These are phyloP conservation scores for Cladorrhinum samala DNA, from an alignment of 495 filamentous ascomycete species.

Conservation along the genomic window DNA sequence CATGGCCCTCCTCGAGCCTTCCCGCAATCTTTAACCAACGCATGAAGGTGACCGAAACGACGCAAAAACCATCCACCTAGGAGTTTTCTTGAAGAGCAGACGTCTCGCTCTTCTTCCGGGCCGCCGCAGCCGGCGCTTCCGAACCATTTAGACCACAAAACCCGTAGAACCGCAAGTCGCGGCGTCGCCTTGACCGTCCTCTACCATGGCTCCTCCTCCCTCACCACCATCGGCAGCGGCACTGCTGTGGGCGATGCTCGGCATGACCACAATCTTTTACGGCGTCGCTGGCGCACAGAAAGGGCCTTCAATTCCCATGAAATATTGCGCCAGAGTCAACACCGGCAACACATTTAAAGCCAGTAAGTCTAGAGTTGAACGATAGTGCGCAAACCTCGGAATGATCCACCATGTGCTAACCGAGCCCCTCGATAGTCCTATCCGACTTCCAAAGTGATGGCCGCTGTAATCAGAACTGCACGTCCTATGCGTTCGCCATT, in stretches of 20 bases:
- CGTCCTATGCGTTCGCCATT: slow-evolving; percentile 34
- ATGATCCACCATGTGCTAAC: not conserved
- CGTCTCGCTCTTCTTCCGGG: no score
- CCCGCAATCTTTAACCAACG: no score
- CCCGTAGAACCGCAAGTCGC: not conserved
- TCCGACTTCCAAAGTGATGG: slow-evolving; percentile 43
- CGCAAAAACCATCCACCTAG: no score
- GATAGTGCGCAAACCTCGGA: not conserved
- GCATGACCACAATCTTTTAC: slow-evolving; percentile 12
- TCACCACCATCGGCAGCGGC: not conserved
- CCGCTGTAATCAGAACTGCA: slow-evolving; percentile 36
- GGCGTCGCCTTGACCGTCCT: slow-evolving; percentile 2
- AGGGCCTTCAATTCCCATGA: slow-evolving; percentile 26
- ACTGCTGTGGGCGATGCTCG: slow-evolving; percentile 16
- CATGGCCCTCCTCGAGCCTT: no score
- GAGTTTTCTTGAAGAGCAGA: not conserved
- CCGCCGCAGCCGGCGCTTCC: no score
- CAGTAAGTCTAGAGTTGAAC: not conserved
- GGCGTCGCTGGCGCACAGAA: slow-evolving; percentile 4
- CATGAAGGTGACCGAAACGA: no score
- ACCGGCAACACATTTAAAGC: not conserved
- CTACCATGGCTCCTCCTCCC: slow-evolving; percentile 20
- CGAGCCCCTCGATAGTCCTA: slow-evolving; percentile 22
- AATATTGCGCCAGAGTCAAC: slow-evolving; percentile 34
- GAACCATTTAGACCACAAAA: no score